Percentiles rank a stretch among this genome's conserved stretches.
These are phyloP conservation scores for Chytridium lagenaria DNA, from an alignment of 371 early-diverging fungal species.

Conservation along the genomic window DNA sequence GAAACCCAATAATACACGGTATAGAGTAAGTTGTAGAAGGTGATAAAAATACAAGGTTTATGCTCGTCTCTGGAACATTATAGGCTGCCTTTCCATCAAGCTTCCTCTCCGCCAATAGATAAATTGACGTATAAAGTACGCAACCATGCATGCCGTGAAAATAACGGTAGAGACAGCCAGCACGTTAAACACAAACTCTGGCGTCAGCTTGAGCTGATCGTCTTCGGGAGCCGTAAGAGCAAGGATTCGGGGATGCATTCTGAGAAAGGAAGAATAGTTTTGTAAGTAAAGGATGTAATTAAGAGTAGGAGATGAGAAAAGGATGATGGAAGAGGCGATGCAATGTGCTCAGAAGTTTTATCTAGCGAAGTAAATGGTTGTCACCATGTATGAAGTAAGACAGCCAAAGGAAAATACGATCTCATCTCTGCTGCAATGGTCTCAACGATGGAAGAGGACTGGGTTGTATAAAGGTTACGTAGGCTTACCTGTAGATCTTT, in stretches of 20 bases:
- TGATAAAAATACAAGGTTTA: too few relatives aligned
- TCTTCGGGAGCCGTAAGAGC: background rate
- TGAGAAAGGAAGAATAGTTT: background rate
- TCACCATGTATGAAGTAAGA: slow-evolving; percentile 2
- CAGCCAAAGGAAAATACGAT: slow-evolving; percentile 13
- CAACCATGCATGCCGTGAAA: background rate
- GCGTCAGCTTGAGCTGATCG: background rate
- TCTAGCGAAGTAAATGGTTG: slow-evolving; percentile 5
- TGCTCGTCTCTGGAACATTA: slow-evolving; percentile 1
- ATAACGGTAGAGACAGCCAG: background rate
- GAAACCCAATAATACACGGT: too few relatives aligned
- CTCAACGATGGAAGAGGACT: too few relatives aligned
- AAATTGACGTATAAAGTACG: slow-evolving; percentile 1
- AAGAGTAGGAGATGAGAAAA: background rate
- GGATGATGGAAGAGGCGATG: background rate
- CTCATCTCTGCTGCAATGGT: slow-evolving; percentile 1
- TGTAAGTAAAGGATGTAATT: background rate
- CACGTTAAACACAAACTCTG: background rate
- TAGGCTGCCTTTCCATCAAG: slow-evolving; percentile 2
- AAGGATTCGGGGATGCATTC: background rate
- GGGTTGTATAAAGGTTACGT: too few relatives aligned
- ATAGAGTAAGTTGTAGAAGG: too few relatives aligned
- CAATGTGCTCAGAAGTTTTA: background rate
- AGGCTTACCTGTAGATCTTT: too few relatives aligned
- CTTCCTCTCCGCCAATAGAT: slow-evolving; percentile 8